A percentile compares a stretch with the other conserved stretches of the same genome.
phyloP scores from a whole-genome alignment of 352 stramenopile genomes.

The Phytophthora sojae region DNA sequence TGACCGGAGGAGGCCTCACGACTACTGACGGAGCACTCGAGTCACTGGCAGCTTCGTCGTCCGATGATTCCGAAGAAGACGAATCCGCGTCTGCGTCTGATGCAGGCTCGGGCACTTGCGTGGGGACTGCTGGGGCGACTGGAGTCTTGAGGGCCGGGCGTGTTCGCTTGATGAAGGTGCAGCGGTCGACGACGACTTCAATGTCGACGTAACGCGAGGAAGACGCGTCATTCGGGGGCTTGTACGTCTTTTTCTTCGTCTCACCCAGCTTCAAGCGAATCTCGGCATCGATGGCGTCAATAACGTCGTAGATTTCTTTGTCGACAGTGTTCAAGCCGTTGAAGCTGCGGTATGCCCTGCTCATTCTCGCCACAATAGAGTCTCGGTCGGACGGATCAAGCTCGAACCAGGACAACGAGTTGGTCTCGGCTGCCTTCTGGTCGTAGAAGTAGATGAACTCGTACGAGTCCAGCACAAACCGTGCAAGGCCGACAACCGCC shows the following conservation, averaged over 20 bases:
- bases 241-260: conserved; percentile 51
- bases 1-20: conserved; percentile 1
- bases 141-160: conserved; percentile 5
- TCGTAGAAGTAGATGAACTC: conserved; percentile 59
- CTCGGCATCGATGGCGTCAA: conserved; percentile 46
- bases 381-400: conserved; percentile 30
- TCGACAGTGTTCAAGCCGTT: conserved; percentile 44
- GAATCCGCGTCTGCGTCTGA: conserved; percentile 30
- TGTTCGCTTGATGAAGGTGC: conserved; percentile 28
- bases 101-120: conserved; percentile 13
- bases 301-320: conserved; percentile 41
- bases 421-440: conserved; percentile 32
- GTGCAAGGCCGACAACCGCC: conserved; percentile 34
- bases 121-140: conserved; percentile 1
- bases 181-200: conserved; percentile 41
- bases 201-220: conserved; percentile 52
- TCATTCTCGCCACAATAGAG: conserved; percentile 34
- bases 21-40: conserved; percentile 13
- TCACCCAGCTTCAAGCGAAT: conserved; percentile 35
- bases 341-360: conserved; percentile 47
- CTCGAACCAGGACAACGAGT: conserved; percentile 45
- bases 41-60: conserved; percentile 27
- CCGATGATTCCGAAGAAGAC: conserved; percentile 30
- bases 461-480: conserved; percentile 52
- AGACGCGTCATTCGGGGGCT: conserved; percentile 33